These are phyloP conservation scores for Oxytropis ochrocephala DNA, from an alignment of 306 rosid genomes.

Conservation along the genomic window DNA sequence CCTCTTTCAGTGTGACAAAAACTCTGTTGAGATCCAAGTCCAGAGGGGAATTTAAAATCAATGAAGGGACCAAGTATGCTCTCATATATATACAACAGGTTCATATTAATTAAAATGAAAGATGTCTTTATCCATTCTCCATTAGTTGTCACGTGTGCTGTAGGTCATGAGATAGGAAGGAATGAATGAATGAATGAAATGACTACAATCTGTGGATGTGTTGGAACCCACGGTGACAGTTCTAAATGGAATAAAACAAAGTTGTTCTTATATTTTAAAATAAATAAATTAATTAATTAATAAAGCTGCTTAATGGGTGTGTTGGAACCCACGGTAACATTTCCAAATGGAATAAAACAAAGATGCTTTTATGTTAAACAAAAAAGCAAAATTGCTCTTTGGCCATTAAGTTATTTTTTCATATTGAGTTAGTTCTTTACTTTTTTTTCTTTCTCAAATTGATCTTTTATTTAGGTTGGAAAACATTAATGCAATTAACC, in stretches of 20 bases:
- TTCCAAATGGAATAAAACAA: not conserved
- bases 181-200: not conserved
- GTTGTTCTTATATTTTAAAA: not conserved
- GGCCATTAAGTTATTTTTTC: no score
- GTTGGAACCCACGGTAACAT: not conserved
- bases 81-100: not conserved
- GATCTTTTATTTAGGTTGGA: no score
- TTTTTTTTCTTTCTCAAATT: no score
- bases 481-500: no score
- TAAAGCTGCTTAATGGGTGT: not conserved
- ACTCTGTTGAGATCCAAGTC: no score
- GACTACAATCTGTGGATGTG: not conserved
- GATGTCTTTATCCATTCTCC: not conserved
- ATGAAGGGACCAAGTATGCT: not conserved
- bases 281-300: not conserved
- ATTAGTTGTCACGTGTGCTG: not conserved
- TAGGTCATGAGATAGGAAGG: not conserved
- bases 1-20: no score
- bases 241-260: not conserved
- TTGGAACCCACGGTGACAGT: not conserved
- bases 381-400: no score
- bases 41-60: not conserved
- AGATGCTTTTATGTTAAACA: not conserved
- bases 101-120: not conserved
- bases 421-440: no score